Base-by-base conservation (phyloP, 495 filamentous ascomycete genomes). In the Aspergillus steynii region DNA sequence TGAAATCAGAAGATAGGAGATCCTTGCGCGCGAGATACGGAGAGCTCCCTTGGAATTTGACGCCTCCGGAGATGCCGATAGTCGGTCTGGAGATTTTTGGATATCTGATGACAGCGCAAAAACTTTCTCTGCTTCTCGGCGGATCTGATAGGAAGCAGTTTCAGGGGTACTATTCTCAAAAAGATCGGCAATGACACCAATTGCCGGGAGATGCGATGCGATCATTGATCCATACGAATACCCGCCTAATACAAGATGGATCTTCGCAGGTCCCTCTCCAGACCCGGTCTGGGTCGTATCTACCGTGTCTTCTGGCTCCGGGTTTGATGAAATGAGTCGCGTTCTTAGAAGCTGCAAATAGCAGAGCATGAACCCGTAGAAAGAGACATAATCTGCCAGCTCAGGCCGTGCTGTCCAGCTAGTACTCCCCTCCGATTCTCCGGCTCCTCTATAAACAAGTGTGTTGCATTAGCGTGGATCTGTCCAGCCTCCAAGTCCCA, bases 181-280 rank as follows among this genome's bases (percentile, higher is more conserved):
- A 4, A 83, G 72, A 0, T 80, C 63, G 3, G 90, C 62, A 48
- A 96, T 83, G 1, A 78, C 73, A 14, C 78, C 69, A 28, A 88
- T 72, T 10, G 79, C 69, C 2, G 92, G 93, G 5, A 94, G 84
- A 63, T 87, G 85, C 4, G 82, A 85, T 10, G 90, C 85, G 48
- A 98, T 85, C 61, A 97, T 78, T 5, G 92, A 88, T 42, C 95
- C 95, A 68, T 96, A 98, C 0, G 94, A 97, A 72, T 98, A 98
- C 47, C 95, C 95, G 2, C 83, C 89, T 4, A 96, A 69, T 1
- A 96, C 68, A 5, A 93, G 57, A 31, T 66, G 63, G 49, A 73
- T 53, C 6, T 51, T 26, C 28, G 58, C 49, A 12, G 37, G 25
- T 54, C 27, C 59, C 37, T 57, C 28, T 61, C 50, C 29, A 25